Conservation (phyloP, 139 green algal species). For the Coelastrella sp. region DNA sequence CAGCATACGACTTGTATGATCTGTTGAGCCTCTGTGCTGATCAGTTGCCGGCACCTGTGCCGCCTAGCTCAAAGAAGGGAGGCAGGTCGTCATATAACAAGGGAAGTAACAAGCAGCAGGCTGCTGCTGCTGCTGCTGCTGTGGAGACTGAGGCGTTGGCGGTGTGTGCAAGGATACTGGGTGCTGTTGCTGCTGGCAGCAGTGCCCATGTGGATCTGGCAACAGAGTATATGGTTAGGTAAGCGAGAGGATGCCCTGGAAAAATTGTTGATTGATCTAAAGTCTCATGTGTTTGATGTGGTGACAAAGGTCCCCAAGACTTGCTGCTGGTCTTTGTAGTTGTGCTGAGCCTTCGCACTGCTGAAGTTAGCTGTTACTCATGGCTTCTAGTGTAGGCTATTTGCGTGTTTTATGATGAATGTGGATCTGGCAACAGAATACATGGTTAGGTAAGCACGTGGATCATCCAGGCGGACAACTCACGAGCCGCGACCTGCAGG, state of each 20-base stretch:
- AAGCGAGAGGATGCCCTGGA: neutral
- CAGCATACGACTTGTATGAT: slow-evolving; percentile 66
- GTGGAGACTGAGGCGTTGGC: slow-evolving; percentile 40
- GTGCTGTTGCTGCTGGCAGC: slow-evolving; percentile 23
- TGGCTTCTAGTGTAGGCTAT: no score
- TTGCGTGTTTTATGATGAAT: neutral
- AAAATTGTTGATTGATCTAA: no score
- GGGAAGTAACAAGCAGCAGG: slow-evolving; percentile 1
- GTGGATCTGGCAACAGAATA: slow-evolving; percentile 39
- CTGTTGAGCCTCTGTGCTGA: slow-evolving; percentile 57
- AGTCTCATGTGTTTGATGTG: no score
- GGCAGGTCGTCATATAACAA: neutral
- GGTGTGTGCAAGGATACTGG: slow-evolving; percentile 31
- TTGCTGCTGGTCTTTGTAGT: no score
- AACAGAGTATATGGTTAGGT: slow-evolving; percentile 46
- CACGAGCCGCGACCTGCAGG: no score
- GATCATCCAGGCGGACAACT: no score
- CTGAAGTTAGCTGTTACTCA: no score
- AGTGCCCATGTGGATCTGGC: slow-evolving; percentile 32
- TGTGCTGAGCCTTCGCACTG: no score
- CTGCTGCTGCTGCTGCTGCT: neutral
- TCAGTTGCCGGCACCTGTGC: slow-evolving; percentile 34
- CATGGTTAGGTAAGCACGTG: slow-evolving; percentile 30
- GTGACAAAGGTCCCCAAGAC: no score
- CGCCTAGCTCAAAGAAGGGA: neutral